These are phyloP conservation scores for Fusarium sp. DNA, from an alignment of 2,329 filamentous ascomycete species.

Conservation along the genomic window DNA sequence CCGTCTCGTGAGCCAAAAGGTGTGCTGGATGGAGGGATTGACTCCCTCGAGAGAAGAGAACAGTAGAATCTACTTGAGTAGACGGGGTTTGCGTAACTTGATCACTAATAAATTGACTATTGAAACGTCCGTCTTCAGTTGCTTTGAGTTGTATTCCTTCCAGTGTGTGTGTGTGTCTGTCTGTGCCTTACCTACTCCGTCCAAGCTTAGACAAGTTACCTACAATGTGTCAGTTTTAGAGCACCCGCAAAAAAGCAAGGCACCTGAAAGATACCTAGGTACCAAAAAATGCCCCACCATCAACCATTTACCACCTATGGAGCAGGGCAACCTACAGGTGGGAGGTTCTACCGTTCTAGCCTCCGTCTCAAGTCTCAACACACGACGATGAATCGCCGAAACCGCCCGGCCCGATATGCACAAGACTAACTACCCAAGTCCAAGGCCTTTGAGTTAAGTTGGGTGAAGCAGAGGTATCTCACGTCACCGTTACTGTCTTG, in stretches of 20 bases:
- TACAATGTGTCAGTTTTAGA: constrained; percentile 41
- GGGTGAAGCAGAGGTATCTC: constrained; percentile 38
- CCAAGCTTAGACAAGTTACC: constrained; percentile 17
- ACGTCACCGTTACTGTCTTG: constrained; percentile 43
- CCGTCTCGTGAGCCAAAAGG: constrained; percentile 32
- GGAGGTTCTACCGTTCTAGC: constrained; percentile 14
- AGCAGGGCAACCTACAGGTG: background rate
- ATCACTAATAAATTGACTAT: background rate
- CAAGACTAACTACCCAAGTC: constrained; percentile 16
- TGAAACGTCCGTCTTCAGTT: constrained; percentile 15
- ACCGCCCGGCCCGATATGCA: constrained; percentile 45
- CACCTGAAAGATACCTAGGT: constrained; percentile 6
- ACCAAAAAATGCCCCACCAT: constrained; percentile 33
- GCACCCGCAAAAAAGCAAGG: constrained; percentile 38
- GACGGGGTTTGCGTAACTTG: background rate
- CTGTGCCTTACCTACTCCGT: constrained; percentile 12
- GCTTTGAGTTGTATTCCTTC: constrained; percentile 6
- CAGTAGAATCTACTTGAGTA: background rate
- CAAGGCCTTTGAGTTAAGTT: constrained; percentile 10
- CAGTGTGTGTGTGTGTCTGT: too few relatives aligned
- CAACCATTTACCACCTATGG: constrained; percentile 5
- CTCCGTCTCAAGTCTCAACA: constrained; percentile 36
- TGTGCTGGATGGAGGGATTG: background rate
- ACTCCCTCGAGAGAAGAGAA: background rate
- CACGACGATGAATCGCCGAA: constrained; percentile 47